A percentile compares a stretch with the other conserved stretches of the same genome.
phyloP scores from a whole-genome alignment of 2,329 filamentous ascomycete species.

The Chaetoscypha palmicola region DNA sequence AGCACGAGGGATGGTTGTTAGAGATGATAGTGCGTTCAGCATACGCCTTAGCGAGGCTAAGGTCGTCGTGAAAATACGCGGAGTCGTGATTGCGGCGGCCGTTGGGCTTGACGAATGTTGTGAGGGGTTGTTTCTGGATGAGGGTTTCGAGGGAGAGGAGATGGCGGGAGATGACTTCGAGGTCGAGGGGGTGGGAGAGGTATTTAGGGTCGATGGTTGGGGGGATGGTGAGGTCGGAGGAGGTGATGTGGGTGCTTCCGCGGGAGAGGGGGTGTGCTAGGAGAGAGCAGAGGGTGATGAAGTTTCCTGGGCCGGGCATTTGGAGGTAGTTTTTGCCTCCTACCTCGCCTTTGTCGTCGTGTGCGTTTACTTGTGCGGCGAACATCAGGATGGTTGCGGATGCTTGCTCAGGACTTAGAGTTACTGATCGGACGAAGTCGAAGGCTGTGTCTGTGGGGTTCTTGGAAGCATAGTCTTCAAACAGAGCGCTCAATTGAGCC shows the following conservation, averaged over 20 bases:
- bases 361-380: constrained; percentile 1
- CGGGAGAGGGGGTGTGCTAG: constrained; percentile 35
- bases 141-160: constrained; percentile 9
- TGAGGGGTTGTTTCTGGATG: not conserved
- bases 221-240: constrained; percentile 29
- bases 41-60: constrained; percentile 1
- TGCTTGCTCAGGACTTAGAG: not conserved
- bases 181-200: constrained; percentile 37
- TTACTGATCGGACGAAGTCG: constrained; percentile 1
- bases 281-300: not conserved
- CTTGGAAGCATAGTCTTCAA: not conserved
- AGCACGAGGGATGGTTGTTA: constrained; percentile 33
- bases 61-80: not conserved
- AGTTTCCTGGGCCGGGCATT: not conserved
- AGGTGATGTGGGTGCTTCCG: constrained; percentile 36
- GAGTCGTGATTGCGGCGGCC: constrained; percentile 34
- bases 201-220: constrained; percentile 38
- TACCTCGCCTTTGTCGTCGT: not conserved
- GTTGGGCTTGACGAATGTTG: constrained; percentile 27
- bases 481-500: not conserved
- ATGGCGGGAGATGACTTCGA: constrained; percentile 30
- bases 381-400: constrained; percentile 1
- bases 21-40: not conserved
- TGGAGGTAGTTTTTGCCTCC: constrained; percentile 21
- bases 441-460: not conserved